Conservation (phyloP, 495 filamentous ascomycete species). For the Podospora pseudopauciseta region DNA sequence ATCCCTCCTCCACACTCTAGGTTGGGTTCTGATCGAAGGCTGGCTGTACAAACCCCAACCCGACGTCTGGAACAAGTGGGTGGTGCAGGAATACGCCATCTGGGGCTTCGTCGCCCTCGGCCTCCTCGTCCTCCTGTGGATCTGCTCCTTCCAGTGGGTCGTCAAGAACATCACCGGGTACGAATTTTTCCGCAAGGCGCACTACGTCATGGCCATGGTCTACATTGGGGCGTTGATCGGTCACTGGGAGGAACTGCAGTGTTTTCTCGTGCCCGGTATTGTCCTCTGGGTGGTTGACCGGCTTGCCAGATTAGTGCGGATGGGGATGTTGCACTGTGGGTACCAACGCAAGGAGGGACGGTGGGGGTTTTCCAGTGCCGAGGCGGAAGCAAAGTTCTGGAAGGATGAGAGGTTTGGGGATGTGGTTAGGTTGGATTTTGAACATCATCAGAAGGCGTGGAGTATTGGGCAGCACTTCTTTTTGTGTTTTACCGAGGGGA, state of each 20-base stretch:
- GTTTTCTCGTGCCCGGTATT: constrained; percentile 60
- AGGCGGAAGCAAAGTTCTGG: constrained; percentile 49
- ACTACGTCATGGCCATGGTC: constrained; percentile 61
- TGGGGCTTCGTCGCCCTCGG: constrained; percentile 63
- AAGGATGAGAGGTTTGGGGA: constrained; percentile 48
- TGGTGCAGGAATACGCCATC: constrained; percentile 56
- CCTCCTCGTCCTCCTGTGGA: constrained; percentile 53
- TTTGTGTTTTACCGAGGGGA: constrained; percentile 56
- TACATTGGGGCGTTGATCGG: constrained; percentile 67
- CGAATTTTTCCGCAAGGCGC: constrained; percentile 62
- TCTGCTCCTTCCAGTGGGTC: constrained; percentile 51
- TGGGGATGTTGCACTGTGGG: constrained; percentile 51
- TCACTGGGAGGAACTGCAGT: constrained; percentile 59
- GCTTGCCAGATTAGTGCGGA: constrained; percentile 46
- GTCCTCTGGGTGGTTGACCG: constrained; percentile 57
- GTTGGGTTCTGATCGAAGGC: constrained; percentile 60
- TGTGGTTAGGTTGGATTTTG: constrained; percentile 55
- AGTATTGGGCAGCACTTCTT: constrained; percentile 64
- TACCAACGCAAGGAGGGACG: constrained; percentile 31
- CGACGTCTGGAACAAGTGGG: constrained; percentile 45
- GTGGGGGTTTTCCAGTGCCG: constrained; percentile 47
- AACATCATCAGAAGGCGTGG: constrained; percentile 55
- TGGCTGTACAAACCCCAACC: constrained; percentile 65
- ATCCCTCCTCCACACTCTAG: constrained; percentile 59
- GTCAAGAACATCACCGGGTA: constrained; percentile 58